Evolutionary conservation across 1,284 basidiomycete species (phyloP).

Genomic region (Stereum hirsutum): DNA sequence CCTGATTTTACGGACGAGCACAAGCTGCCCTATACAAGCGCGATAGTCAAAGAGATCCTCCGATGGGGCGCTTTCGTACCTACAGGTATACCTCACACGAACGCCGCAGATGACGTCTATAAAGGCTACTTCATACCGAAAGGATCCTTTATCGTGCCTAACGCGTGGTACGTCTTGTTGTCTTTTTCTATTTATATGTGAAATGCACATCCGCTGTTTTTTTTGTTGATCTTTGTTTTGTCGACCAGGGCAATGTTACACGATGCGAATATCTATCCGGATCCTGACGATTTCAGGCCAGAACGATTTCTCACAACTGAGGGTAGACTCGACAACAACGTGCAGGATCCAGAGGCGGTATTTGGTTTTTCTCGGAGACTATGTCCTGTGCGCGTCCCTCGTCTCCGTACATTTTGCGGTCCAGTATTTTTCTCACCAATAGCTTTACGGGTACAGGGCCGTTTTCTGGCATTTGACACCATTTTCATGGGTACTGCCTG

Average conservation of each 20-base stretch:
- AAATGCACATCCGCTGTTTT: no score
- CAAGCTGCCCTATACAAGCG: neutral
- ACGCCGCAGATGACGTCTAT: neutral
- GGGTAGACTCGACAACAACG: neutral
- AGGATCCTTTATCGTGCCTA: no score
- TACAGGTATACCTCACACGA: neutral
- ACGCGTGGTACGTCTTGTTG: no score
- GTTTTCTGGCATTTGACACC: no score
- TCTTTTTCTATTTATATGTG: no score
- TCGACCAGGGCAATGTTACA: slow-evolving; percentile 3
- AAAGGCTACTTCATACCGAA: neutral
- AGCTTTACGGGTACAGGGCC: no score
- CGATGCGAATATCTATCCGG: neutral
- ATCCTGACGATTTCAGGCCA: neutral
- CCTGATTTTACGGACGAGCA: neutral
- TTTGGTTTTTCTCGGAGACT: neutral
- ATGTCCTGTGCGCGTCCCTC: neutral
- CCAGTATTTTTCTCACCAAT: no score
- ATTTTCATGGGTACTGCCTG: no score
- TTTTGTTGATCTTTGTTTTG: no score
- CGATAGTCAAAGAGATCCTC: neutral
- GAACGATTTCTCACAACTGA: neutral
- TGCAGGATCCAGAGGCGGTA: neutral
- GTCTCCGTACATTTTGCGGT: no score
- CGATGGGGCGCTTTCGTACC: neutral